Evolutionary conservation across 1,139 yeast species (phyloP), one percentile per base, ranked within the genome.

Genomic region (Sugiyamaella sp.): DNA sequence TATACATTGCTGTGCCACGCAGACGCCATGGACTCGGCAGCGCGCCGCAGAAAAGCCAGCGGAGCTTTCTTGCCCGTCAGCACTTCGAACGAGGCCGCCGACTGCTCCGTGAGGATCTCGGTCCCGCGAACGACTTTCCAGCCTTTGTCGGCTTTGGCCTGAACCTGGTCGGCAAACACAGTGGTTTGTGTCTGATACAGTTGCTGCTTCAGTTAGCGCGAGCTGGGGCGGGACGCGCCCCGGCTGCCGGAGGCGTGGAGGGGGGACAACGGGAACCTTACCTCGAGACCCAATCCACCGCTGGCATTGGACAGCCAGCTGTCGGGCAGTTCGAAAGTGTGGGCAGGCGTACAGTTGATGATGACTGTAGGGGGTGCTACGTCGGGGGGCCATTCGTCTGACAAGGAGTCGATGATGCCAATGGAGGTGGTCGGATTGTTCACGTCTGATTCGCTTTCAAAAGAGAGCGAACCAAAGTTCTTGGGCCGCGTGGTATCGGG

Each of bases 281-380:
- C 56, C n/a, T 52, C 56, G 4, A 54, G 21, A 9, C 51, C 57
- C 14, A 56, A 33, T 2, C 59, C 59, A 12, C 59, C 59, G 20
- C 27, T 44, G 12, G 59, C 51, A 29, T 44, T 43, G 12, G 44
- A 42, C 6, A 54, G 43, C 57, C 57, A 56, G n/a, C 52, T 51
- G 19, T 47, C 40, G 8, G 51, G 56, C 2, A 56, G 24, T 21
- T 43, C 47, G 29, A 27, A 33, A 14, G 37, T 42, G n/a, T 32
- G 20, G 20, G 19, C 37, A 21, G 57, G 53, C 9, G 52, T 54
- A 25, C 55, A 57, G 41, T 52, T 48, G 46, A 55, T 47, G 27
- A 57, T 53, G 32, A 57, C 53, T 21, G 57, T 52, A 4, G 60
- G 58, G 4, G 55, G 50, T 10, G 53, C 47, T 2, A 47, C 22